Evolutionary conservation across 1,284 basidiomycete genomes (phyloP), one percentile per base, ranked within the genome.

Genomic region (Trichosporon asahii): DNA sequence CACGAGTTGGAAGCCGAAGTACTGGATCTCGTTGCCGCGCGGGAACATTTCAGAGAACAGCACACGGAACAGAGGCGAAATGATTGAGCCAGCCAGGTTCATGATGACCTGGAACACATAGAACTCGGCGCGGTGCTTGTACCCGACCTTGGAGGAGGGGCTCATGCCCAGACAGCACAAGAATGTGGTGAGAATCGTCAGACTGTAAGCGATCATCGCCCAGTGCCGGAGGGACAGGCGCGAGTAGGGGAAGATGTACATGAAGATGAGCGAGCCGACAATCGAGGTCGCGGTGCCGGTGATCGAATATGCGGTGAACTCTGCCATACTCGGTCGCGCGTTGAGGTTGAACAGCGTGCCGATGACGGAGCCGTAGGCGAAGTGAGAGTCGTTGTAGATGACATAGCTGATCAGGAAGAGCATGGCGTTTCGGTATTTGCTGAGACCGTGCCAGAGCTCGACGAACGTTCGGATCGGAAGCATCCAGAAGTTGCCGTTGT

Each of bases 101-200:
- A 60, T 27, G 15, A 69, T 11, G 12, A 69, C 57, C 35, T 66
- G 64, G 29, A 66, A 65, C 35, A 69, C 55, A 23, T 66, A 69
- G 40, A 69, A 69, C 68, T 69, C 68, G 4, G 64, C 29, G 4
- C 65, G 64, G 37, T 69, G 68, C 65, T 69, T 69, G 55, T 66
- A 69, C 2, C 68, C 68, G 1, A 69, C 33, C 21, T 49, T 31
- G 18, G 31, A 33, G 14, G 25, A 21, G 6, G 40, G 3, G 63
- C 27, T 60, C 25, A 69, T 65, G 12, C 68, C 68, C 1, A 69
- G 57, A 7, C 65, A 55, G 55, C 68, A 69, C 68, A 64, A 69
- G 23, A 69, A 37, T 29, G 64, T 33, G 2, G 55, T 46, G 35
- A 69, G 60, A 4, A 57, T 64, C 12, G 37, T 40, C 27, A 69